Evolutionary conservation across 2,329 filamentous ascomycete genomes (phyloP).

Genomic region (Hypoxylon sp.): DNA sequence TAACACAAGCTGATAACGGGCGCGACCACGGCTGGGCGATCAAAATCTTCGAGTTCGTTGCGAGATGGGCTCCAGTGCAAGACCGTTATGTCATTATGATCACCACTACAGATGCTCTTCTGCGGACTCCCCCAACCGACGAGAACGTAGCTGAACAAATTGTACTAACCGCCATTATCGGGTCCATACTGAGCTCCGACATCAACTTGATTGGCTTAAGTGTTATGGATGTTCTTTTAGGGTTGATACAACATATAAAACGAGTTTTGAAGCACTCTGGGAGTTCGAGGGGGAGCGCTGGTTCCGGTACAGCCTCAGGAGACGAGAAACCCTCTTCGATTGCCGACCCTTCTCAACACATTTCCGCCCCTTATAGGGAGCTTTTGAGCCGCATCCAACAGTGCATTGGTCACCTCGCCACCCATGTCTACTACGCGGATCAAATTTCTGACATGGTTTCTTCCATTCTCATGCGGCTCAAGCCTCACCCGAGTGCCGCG

Average conservation of each 20-base stretch:
- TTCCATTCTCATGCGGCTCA: slow-evolving; percentile 83
- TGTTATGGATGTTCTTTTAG: slow-evolving; percentile 93
- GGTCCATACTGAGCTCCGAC: slow-evolving; percentile 86
- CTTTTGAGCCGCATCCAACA: slow-evolving; percentile 80
- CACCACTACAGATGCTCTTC: slow-evolving; percentile 82
- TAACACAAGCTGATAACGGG: slow-evolving; percentile 68
- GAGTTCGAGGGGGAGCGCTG: slow-evolving; percentile 50
- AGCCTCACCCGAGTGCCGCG: slow-evolving; percentile 68
- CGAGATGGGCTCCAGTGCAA: slow-evolving; percentile 92
- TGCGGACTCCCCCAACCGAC: slow-evolving; percentile 77
- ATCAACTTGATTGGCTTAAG: slow-evolving; percentile 96
- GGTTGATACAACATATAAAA: slow-evolving; percentile 86
- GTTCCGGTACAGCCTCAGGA: slow-evolving; percentile 36
- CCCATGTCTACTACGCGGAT: slow-evolving; percentile 96
- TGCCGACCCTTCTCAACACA: slow-evolving; percentile 57
- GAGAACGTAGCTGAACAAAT: slow-evolving; percentile 81
- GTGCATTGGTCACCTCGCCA: slow-evolving; percentile 92
- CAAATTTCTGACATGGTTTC: slow-evolving; percentile 96
- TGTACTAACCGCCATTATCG: slow-evolving; percentile 82
- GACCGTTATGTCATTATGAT: slow-evolving; percentile 93
- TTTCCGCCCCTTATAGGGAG: slow-evolving; percentile 70
- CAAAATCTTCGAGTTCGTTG: slow-evolving; percentile 82
- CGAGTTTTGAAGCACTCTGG: slow-evolving; percentile 78
- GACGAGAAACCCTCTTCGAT: slow-evolving; percentile 54
- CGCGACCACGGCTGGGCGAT: slow-evolving; percentile 81